Base-by-base conservation (phyloP, 306 rosid genomes). In the Dicorynia guianensis region DNA sequence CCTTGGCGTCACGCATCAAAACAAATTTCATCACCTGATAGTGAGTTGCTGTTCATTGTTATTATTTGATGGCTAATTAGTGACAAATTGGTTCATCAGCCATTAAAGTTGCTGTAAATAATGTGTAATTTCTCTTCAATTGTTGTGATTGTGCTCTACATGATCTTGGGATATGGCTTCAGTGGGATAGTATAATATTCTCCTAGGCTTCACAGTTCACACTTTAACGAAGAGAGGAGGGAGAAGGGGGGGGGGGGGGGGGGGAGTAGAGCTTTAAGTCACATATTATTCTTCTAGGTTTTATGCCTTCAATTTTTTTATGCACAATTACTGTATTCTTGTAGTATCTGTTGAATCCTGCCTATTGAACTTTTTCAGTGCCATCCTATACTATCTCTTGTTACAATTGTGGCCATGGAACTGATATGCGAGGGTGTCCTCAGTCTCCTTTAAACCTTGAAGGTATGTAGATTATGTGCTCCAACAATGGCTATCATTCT, bases 1-100 rank as follows among this genome's bases (percentile, higher is more conserved):
- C 98, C 98, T 11, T 94, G 98, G 98, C 98, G 98, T 63, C 96
- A 68, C 49, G 98, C 98, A 9, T 90, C 98, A 6, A 94, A 92
- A 80, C 97, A 90, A 82, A 82, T 46, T 53, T 87, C 98, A 69
- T 81, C 97, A 15, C 86, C 95, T 39, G 85, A 94, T 75, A 36
- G 98, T 94, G 89, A 90, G 98, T 88, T 76, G 59, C 59, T 50
- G 67, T 36, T 58, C 77, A 33, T 59, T 57, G 76, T 47, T 17
- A 50, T 30, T 42, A 61, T 62, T 63, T 68, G 19, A 68, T 67
- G 40, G 67, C 38, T 44, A 66, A 68, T 20, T 60, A 43, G 60
- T 55, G 68, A 44, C 48, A 77, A 44, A 72, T 78, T 65, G 60
- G 57, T 44, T 60, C 63, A 62, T 67, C 65, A 59, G 10, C 17